Conservation (phyloP, 768 basidiomycete species). For the Omphalotus guepiniiformis region DNA sequence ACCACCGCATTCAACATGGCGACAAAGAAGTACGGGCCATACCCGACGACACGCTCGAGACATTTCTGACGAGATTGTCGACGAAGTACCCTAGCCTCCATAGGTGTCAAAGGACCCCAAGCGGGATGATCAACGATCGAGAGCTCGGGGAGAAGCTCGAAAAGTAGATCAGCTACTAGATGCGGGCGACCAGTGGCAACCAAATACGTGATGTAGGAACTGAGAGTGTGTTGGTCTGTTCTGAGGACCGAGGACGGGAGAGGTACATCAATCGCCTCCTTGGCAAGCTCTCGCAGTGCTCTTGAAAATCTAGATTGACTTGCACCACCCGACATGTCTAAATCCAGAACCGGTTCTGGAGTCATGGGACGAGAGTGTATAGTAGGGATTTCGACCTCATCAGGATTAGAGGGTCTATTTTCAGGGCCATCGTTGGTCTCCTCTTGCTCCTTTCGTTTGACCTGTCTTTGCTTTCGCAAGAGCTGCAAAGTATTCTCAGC, state of each 20-base stretch:
- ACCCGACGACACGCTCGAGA: conserved; percentile 37
- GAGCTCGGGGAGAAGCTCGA: conserved; percentile 53
- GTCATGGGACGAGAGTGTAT: background rate
- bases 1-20: conserved; percentile 55
- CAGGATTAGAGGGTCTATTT: too few relatives aligned
- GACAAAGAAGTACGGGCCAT: conserved; percentile 61
- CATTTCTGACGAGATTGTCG: conserved; percentile 21
- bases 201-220: conserved; percentile 49
- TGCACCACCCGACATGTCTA: background rate
- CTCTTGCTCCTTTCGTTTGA: too few relatives aligned
- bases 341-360: background rate
- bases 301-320: background rate
- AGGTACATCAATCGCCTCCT: conserved; percentile 10
- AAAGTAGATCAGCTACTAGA: conserved; percentile 44
- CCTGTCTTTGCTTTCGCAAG: too few relatives aligned
- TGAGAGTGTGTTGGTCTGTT: conserved; percentile 44
- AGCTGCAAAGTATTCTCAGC: conserved; percentile 32
- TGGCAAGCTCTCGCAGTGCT: conserved; percentile 3
- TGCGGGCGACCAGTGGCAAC: conserved; percentile 44
- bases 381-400: conserved; percentile 2
- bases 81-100: conserved; percentile 13
- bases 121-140: conserved; percentile 33
- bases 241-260: conserved; percentile 3
- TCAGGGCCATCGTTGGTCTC: conserved; percentile 1
- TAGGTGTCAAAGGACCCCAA: conserved; percentile 22